Evolutionary conservation across 208 protist genomes (phyloP).

Genomic region (Sergeia podlipaevii): DNA sequence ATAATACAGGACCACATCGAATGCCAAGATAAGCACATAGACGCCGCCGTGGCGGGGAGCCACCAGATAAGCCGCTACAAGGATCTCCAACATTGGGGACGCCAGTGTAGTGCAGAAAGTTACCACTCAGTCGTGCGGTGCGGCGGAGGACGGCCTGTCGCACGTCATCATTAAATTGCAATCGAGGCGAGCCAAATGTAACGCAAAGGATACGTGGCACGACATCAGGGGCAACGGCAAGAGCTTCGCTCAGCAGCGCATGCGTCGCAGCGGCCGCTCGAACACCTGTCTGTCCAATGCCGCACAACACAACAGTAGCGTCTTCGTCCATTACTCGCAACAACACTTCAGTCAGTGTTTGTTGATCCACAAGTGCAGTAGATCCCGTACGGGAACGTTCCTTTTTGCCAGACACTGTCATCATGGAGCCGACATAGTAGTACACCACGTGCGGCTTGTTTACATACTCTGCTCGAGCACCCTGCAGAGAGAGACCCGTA

Average conservation of each 20-base stretch:
- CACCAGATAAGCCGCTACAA: too few relatives aligned
- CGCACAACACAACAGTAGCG: constrained; percentile 47
- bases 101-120: constrained; percentile 36
- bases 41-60: background rate
- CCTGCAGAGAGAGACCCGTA: too few relatives aligned
- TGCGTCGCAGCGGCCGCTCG: constrained; percentile 30
- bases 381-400: constrained; percentile 19
- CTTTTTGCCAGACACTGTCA: too few relatives aligned
- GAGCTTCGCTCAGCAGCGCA: too few relatives aligned
- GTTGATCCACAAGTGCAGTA: constrained; percentile 16
- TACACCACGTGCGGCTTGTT: too few relatives aligned
- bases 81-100: constrained; percentile 5
- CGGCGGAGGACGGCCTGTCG: constrained; percentile 20
- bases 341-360: constrained; percentile 7
- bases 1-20: too few relatives aligned
- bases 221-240: constrained; percentile 21
- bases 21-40: background rate
- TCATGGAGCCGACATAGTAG: constrained; percentile 4
- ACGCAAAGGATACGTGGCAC: constrained; percentile 41
- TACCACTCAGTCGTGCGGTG: constrained; percentile 31
- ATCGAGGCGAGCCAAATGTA: constrained; percentile 38
- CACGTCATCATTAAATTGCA: constrained; percentile 30
- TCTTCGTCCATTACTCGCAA: constrained; percentile 18
- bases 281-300: constrained; percentile 34
- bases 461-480: too few relatives aligned